Evolutionary conservation across 441 rosid species (phyloP), one percentile per base, ranked within the genome.

Genomic region (Macaranga tanarius): DNA sequence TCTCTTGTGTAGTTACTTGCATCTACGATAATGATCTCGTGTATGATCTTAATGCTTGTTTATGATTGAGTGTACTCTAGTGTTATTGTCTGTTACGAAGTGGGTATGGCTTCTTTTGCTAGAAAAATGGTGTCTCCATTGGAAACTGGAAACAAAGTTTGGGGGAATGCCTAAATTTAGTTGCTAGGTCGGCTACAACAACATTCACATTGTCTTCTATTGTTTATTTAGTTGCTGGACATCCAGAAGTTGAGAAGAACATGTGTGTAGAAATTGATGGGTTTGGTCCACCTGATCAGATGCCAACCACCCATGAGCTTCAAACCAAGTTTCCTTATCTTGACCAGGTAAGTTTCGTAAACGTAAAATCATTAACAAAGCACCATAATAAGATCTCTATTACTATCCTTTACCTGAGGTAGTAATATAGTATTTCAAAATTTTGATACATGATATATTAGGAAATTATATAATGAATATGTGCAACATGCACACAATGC

Each of bases 151-250:
- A 80, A 79, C 73, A 83, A 74, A 72, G 86, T 76, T 13, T 93
- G 99, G 99, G 97, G 93, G 78, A 97, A 95, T 85, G n/a, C n/a
- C n/a, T n/a, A n/a, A n/a, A n/a, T n/a, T n/a, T n/a, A n/a, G n/a
- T 95, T 67, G 97, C 99, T 40, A 97, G 99, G 34, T 95, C 99
- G 20, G 88, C 91, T 12, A 95, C 97, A 10, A 92, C 97, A 22
- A 62, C 95, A 12, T 95, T 95, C 76, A 92, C 99, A 1, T 63
- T 92, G 70, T 91, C 99, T 54, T 85, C 93, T 1, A 69, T 81
- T 75, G 78, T 95, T 4, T 92, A 92, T 84, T 80, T 91, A 54
- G 89, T 91, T 57, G 81, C 97, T 28, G 88, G 86, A 73, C 96
- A 95, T 80, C 88, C 77, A 0, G 87, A 90, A 67, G 96, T 90